Conservation (phyloP, 2,329 filamentous ascomycete genomes). For the Cytospora piceae region DNA sequence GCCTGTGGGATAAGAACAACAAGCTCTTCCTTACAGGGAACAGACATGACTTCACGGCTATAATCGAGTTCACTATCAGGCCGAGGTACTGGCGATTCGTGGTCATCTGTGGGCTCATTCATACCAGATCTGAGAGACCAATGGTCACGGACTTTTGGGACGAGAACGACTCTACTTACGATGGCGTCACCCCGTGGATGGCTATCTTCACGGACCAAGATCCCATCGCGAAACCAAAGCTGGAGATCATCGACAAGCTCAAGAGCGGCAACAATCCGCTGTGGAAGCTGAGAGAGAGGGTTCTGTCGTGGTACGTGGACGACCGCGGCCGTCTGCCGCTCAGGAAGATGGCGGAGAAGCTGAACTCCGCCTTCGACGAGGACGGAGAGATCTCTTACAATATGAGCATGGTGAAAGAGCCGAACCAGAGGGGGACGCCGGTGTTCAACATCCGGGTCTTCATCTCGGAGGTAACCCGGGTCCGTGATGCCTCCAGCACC, state of each 20-base stretch:
- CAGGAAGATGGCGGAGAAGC: constrained; percentile 19
- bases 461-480: constrained; percentile 31
- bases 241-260: constrained; percentile 26
- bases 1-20: constrained; percentile 20
- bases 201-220: constrained; percentile 29
- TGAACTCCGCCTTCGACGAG: constrained; percentile 19
- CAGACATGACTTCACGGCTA: constrained; percentile 24
- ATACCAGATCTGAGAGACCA: constrained; percentile 13
- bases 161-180: neutral
- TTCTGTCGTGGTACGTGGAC: constrained; percentile 24
- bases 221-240: constrained; percentile 7
- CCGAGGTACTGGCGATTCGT: constrained; percentile 25
- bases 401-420: constrained; percentile 11
- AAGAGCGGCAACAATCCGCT: constrained; percentile 6
- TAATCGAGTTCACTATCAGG: constrained; percentile 18
- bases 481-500: constrained; percentile 28
- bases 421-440: constrained; percentile 15
- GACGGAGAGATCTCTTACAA: constrained; percentile 21
- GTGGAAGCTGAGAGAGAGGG: constrained; percentile 6
- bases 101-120: constrained; percentile 25
- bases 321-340: constrained; percentile 10
- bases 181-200: constrained; percentile 10
- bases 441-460: constrained; percentile 26
- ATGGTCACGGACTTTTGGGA: constrained; percentile 5
- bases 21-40: constrained; percentile 24